These are phyloP conservation scores for Taphrina pruni DNA, from an alignment of 1,139 yeast species.

Conservation along the genomic window DNA sequence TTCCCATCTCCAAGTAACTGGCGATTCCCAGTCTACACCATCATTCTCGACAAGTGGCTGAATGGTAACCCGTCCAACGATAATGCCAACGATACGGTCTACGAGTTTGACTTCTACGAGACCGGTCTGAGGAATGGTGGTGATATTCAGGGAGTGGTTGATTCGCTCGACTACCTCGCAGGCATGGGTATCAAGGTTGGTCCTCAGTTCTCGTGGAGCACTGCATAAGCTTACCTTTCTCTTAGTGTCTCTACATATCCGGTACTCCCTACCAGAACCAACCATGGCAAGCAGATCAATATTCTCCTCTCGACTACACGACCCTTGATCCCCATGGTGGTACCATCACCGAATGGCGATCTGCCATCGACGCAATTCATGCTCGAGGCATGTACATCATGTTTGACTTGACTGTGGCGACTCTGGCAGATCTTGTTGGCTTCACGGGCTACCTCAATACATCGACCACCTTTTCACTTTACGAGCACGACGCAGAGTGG, in stretches of 20 bases:
- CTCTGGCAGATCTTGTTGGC: slow-evolving; percentile 43
- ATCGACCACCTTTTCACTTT: slow-evolving; percentile 40
- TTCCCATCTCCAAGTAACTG: slow-evolving; percentile 41
- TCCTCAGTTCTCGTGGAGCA: not conserved
- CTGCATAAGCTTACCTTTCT: not conserved
- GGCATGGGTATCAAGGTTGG: slow-evolving; percentile 46
- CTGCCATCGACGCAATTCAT: slow-evolving; percentile 40
- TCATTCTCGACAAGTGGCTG: slow-evolving; percentile 42
- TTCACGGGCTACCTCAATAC: slow-evolving; percentile 40
- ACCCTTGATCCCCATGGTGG: slow-evolving; percentile 43
- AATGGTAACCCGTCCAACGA: slow-evolving; percentile 43
- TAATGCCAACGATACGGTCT: slow-evolving; percentile 41
- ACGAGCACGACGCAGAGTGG: slow-evolving; percentile 43
- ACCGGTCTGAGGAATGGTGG: slow-evolving; percentile 43
- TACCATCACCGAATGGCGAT: slow-evolving; percentile 42
- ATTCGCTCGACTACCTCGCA: slow-evolving; percentile 42
- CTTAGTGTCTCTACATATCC: slow-evolving; percentile 42
- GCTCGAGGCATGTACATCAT: slow-evolving; percentile 42
- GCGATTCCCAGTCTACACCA: slow-evolving; percentile 42
- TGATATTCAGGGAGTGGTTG: slow-evolving; percentile 41
- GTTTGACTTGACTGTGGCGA: slow-evolving; percentile 42
- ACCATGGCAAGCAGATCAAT: slow-evolving; percentile 44
- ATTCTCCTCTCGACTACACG: slow-evolving; percentile 43
- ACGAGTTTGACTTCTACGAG: slow-evolving; percentile 41
- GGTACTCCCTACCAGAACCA: slow-evolving; percentile 43